Base-by-base conservation (phyloP, 805 yeast species). In the Starmera pachycereana region DNA sequence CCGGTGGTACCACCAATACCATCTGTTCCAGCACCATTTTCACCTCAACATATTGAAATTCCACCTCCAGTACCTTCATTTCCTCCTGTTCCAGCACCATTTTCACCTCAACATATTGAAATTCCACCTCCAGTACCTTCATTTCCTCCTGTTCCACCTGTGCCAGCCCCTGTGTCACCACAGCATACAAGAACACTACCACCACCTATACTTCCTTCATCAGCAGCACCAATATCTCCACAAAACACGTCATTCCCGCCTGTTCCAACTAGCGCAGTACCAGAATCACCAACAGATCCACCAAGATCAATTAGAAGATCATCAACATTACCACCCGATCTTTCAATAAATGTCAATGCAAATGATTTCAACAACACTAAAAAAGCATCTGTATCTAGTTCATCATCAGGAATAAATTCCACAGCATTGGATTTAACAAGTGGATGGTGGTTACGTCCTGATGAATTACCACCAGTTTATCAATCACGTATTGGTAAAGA, bases 391-490 rank as follows among this genome's bases (percentile, higher is more conserved):
- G 41, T 37, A 5, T 38, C 47, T 16, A 35, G 34, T 13, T 31
- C 14, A 8, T 33, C 36, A 2, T 29, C 39, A 16, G 29, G 45
- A 2, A 33, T 35, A 44, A 38, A n/a, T n/a, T 38, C 45, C 6
- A 40, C 42, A 13, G 40, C 38, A 33, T 52, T 63, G 14, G 60
- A 56, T 6, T 58, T 61, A 19, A 56, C 54, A 6, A 48, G 68
- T 3, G 60, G 58, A 13, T 88, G 96, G 96, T 85, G 92, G 90
- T 48, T 74, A 12, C 61, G 61, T 8, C 30, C 44, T 6, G 65
- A 71, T 12, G 69, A 70, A 8, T 61, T 78, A 6, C 95, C 95
- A 3, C 72, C 75, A 0, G 53, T 62, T 13, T 54, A 79, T 22
- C 57, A 62, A 2, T 27, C 56, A 1, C 63, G 60, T 37, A 57